Evolutionary conservation across 179 eudicot genomes (phyloP).

Genomic region (Silene coronaria): DNA sequence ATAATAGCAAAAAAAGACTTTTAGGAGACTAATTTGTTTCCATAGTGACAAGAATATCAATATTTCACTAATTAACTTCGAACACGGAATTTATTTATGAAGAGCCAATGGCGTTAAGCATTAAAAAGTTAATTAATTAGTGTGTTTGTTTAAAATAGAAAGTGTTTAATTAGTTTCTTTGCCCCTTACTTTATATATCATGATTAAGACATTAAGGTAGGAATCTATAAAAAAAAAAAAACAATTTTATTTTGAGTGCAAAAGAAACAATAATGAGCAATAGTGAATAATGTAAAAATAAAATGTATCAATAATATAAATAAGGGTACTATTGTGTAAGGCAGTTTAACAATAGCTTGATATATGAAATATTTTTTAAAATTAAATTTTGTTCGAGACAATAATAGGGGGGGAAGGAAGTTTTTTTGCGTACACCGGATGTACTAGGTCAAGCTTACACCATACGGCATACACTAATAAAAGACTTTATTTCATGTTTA

Average conservation of each 20-base stretch:
- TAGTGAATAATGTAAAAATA: background rate
- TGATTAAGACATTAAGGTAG: slow-evolving; percentile 3
- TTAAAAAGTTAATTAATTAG: slow-evolving; percentile 18
- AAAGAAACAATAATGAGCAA: background rate
- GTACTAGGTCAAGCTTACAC: too few species aligned
- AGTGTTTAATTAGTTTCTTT: slow-evolving; percentile 17
- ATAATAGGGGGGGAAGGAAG: too few species aligned
- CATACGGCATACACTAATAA: too few species aligned
- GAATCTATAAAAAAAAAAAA: background rate
- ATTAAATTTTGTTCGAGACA: too few species aligned
- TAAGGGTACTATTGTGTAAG: background rate
- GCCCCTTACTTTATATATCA: slow-evolving; percentile 19
- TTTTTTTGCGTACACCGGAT: too few species aligned
- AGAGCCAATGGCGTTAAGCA: slow-evolving; percentile 39
- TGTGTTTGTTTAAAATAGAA: slow-evolving; percentile 14
- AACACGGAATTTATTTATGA: slow-evolving; percentile 29
- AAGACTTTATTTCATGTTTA: too few species aligned
- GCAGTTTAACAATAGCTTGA: too few species aligned
- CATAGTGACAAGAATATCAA: slow-evolving; percentile 23
- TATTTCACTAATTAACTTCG: slow-evolving; percentile 14
- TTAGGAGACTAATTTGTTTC: slow-evolving; percentile 14
- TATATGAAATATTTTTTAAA: too few species aligned
- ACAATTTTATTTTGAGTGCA: background rate
- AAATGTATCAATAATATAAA: background rate
- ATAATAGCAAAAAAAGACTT: background rate